A percentile compares a stretch with the other conserved stretches of the same genome.
These are phyloP conservation scores for Eucalyptus grandis DNA, from an alignment of 345 rosid species.

Conservation along the genomic window DNA sequence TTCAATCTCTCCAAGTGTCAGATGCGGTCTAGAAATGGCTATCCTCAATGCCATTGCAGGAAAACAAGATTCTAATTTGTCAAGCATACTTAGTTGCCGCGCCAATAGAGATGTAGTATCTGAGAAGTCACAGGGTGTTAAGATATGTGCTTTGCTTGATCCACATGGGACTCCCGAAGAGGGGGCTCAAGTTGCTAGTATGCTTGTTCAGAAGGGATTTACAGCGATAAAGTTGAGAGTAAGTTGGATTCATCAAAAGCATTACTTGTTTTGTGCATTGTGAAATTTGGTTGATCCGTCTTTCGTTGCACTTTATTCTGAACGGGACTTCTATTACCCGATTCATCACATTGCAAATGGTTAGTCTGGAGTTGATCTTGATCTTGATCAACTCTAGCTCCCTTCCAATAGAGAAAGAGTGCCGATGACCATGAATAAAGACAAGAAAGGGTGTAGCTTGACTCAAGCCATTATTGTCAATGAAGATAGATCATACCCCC, in stretches of 20 bases:
- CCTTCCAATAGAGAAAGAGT: not conserved
- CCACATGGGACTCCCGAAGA: slow-evolving; percentile 61
- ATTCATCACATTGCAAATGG: not conserved
- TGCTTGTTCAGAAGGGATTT: slow-evolving; percentile 74
- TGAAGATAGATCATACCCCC: not conserved
- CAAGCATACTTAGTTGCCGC: slow-evolving; percentile 25
- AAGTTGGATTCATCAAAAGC: slow-evolving; percentile 3
- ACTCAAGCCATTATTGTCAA: not conserved
- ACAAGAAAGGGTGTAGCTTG: not conserved
- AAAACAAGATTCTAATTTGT: slow-evolving; percentile 41
- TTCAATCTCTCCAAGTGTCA: slow-evolving; percentile 78
- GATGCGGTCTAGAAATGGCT: slow-evolving; percentile 97
- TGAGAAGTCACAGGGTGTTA: slow-evolving; percentile 28
- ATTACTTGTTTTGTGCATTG: not conserved
- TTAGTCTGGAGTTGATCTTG: not conserved
- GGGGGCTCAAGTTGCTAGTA: slow-evolving; percentile 50
- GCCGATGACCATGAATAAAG: not conserved
- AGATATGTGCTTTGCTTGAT: slow-evolving; percentile 82
- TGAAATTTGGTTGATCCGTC: not conserved
- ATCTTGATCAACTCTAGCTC: not conserved
- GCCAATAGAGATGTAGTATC: slow-evolving; percentile 13
- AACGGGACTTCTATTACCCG: not conserved
- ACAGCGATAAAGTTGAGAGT: slow-evolving; percentile 82
- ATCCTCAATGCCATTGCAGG: slow-evolving; percentile 60
- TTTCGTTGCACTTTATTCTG: not conserved